Base-by-base conservation (phyloP, 2,329 filamentous ascomycete genomes). In the Lecanicillium sp. region DNA sequence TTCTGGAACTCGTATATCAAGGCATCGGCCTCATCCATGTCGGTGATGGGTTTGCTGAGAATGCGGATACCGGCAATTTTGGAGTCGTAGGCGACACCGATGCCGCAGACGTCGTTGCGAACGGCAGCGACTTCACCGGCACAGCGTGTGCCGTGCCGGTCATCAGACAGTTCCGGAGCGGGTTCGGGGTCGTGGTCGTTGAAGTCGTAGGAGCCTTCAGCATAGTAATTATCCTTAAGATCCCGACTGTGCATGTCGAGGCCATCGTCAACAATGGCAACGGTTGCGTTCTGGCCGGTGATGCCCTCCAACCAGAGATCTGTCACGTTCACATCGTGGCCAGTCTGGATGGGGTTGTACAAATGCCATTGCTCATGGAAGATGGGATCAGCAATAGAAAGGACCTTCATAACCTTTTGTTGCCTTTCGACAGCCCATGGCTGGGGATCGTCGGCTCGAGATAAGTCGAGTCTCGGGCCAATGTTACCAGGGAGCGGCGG, bases 281-380 rank as follows among this genome's bases (percentile, higher is more conserved):
- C 87, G 1, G 86, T 95, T 14, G 84, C 75, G 44, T 90, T 90
- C 51, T 86, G 78, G 38, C 92, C 92, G 0, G 90, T 96, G 41
- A 95, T 81, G 4, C 89, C 90, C 50, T 92, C 78, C 50, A 86
- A 58, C 92, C 92, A 98, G 5, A 96, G 73, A 11, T 81, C 87
- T 1, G 88, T 94, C n/a, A 96, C 88, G 53, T 98, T 98, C 53
- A 98, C 75, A 57, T 98, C 92, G 61, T 96, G 85, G 5, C 89
- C 90, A 1, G 78, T 57, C 50, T 94, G 79, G 5, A 83, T 57
- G 0, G 83, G 71, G 57, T 98, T 98, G 66, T 84, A 81, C 33
- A 98, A 67, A 70, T 98, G 92, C 92, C 92, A 98, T 62, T 98
- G 92, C 41, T 94, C 83, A 30, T 75, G 70, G 62, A 96, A 98